Base-by-base conservation (phyloP, 768 basidiomycete species). In the Calocera viscosa region DNA sequence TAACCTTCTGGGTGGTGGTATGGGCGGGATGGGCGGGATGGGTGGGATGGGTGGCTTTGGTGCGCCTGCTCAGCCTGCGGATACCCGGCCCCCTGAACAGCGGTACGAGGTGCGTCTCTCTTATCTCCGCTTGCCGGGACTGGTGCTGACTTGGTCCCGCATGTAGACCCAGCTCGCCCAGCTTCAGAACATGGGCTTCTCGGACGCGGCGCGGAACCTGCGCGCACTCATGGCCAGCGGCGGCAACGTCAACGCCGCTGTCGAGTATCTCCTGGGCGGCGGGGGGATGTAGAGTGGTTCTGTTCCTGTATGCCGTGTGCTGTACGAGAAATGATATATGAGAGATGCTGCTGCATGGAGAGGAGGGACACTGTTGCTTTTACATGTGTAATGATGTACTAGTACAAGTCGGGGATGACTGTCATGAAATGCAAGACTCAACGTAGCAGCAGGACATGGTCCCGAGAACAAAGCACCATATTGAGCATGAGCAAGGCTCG, bases 171-270 rank as follows among this genome's bases (percentile, higher is more conserved):
- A 77, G 69, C 71, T 78, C 64, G 71, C 73, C 49, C 92, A 94
- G 87, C 76, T 98, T 73, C 88, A 91, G 74, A 90, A 89, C 68
- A 97, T 98, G 95, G 94, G 92, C 1, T 91, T 98, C 76, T 84
- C 82, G 64, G 93, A 95, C 67, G 92, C 92, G 8, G 75, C 83
- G 43, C 90, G 93, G 81, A 98, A 97, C 74, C 81, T 98, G 7
- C 82, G 94, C 2, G 94, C 95, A 2, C 79, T 98, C 47, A 81
- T 92, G 10, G 92, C 91, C 63, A 94, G 93, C 0, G 92, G 85
- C n/a, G 94, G 94, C 12, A 94, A 93, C 72, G 91, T 96, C 19
- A 85, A 96, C 74, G 82, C 85, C 24, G 94, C 94, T 53, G 89
- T 97, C 71, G 94, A 96, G 77, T 92, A 95, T 73, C 94, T 97